Evolutionary conservation across 2,329 filamentous ascomycete species (phyloP), one percentile per base, ranked within the genome.

Genomic region (Aphanocladium album): DNA sequence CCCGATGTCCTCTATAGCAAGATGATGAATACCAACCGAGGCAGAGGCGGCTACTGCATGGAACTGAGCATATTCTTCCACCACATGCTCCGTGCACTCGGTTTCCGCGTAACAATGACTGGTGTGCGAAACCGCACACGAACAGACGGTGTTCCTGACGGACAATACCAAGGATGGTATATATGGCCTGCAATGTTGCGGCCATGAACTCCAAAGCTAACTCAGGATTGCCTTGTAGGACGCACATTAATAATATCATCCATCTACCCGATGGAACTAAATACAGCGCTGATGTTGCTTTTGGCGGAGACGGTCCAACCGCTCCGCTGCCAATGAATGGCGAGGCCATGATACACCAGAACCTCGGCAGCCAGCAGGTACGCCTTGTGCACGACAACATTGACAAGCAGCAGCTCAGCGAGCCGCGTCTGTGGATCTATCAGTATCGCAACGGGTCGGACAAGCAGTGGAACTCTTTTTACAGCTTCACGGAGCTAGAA

Each of bases 401-500:
- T 14, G 76, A 80, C 3, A 71, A 74, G 12, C 75, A 81, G 60
- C 71, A 76, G 23, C 66, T 65, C 41, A 51, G 54, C 19, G 73
- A 77, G 23, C 73, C 76, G 43, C 81, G 80, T 61, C 71, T 83
- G 33, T 89, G 86, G 87, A 79, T 89, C 58, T 88, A 87, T 66
- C 80, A 89, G 71, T 82, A 84, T 63, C 78, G 82, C 9, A 79
- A 83, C 62, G 68, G 73, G 5, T 47, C 68, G 0, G 73, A 79
- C 0, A 73, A 70, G 49, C 75, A 77, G 2, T 92, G 87, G 84
- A 77, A 82, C 33, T 75, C 83, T 0, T 82, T 80, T 45, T 90
- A 90, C 69, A 84, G 80, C 61, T 92, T 91, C 68, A 79, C 81
- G 0, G 84, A 89, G 59, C 74, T 80, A 11, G 87, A 89, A 70